phyloP scores from a whole-genome alignment of 257 asterid species.

The Sherardia arvensis region DNA sequence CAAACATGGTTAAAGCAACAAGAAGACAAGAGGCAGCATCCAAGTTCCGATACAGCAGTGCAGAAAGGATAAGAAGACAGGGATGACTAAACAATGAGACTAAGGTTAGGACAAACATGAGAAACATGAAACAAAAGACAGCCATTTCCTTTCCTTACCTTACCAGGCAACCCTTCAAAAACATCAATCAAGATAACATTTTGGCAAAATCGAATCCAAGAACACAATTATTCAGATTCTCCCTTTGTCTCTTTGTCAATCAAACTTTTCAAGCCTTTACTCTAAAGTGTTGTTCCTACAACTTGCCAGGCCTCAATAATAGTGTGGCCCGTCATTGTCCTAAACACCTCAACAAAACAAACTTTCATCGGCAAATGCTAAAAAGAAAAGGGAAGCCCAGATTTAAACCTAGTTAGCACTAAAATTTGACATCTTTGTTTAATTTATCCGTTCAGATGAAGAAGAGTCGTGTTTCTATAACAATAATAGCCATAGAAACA shows the following conservation, averaged over 20 bases:
- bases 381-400: slow-evolving; percentile 7
- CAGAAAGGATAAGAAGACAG: slow-evolving; percentile 14
- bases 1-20: slow-evolving; percentile 4
- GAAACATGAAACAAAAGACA: slow-evolving; percentile 12
- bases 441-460: background rate
- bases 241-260: slow-evolving; percentile 12
- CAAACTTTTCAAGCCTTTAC: slow-evolving; percentile 5
- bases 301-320: slow-evolving; percentile 2
- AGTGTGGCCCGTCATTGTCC: slow-evolving; percentile 5
- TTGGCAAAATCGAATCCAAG: slow-evolving; percentile 1
- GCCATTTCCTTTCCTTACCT: slow-evolving; percentile 14
- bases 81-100: slow-evolving; percentile 6
- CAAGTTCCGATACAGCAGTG: slow-evolving; percentile 9
- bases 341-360: background rate
- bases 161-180: slow-evolving; percentile 4
- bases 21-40: slow-evolving; percentile 16
- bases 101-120: background rate
- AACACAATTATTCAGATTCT: slow-evolving; percentile 10
- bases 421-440: background rate
- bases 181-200: slow-evolving; percentile 4
- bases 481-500: background rate
- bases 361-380: slow-evolving; percentile 2
- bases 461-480: background rate
- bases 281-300: slow-evolving; percentile 2
- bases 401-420: background rate